Evolutionary conservation across 192 early-diverging fungal species (phyloP).

Genomic region (Backusella westeae): DNA sequence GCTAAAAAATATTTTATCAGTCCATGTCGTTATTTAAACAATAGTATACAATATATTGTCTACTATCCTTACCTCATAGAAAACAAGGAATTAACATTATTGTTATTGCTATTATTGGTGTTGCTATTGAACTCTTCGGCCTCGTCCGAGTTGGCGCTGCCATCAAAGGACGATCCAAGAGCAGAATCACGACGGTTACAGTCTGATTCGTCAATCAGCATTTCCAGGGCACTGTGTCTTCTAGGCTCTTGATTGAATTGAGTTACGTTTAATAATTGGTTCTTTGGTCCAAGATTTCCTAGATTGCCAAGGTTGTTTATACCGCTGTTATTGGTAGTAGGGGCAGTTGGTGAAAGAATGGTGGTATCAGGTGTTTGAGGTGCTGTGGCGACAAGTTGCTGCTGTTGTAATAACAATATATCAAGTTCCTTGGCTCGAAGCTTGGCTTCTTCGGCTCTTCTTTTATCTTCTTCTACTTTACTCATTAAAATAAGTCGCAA

Average conservation of each 20-base stretch:
- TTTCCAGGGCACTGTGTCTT: conserved; percentile 2
- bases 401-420: conserved; percentile 35
- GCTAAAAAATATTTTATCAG: conserved; percentile 10
- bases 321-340: background rate
- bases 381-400: conserved; percentile 5
- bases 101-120: background rate
- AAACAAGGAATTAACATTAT: background rate
- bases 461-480: conserved; percentile 57
- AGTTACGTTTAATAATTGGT: background rate
- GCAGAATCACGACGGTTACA: conserved; percentile 15
- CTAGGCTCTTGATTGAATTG: conserved; percentile 6
- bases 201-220: background rate
- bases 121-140: background rate
- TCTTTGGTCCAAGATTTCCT: background rate
- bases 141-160: conserved; percentile 23
- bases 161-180: conserved; percentile 17
- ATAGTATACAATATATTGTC: background rate
- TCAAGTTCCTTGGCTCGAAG: conserved; percentile 49
- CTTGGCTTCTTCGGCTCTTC: conserved; percentile 54
- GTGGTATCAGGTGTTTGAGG: background rate
- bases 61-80: conserved; percentile 2
- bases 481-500: conserved; percentile 50
- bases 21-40: background rate
- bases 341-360: background rate
- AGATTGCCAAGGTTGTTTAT: background rate